A percentile compares a stretch with the other conserved stretches of the same genome.
phyloP scores from a whole-genome alignment of 2,329 filamentous ascomycete genomes.

The Fusarium bulbicola region DNA sequence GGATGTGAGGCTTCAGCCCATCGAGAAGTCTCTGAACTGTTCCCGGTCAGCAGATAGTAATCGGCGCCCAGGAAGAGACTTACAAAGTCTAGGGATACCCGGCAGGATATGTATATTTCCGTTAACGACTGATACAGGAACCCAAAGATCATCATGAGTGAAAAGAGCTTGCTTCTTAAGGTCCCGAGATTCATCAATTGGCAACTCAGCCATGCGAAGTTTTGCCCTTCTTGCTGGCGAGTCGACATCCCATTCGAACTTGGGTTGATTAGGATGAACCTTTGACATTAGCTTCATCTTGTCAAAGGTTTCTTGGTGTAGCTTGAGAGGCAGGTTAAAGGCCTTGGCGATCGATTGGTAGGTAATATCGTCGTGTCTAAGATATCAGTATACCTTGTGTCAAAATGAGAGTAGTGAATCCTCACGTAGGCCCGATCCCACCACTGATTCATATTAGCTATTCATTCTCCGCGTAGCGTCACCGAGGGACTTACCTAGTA shows the following conservation, averaged over 20 bases:
- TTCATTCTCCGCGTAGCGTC: background rate
- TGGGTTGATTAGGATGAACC: slow-evolving; percentile 74
- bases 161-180: slow-evolving; percentile 80
- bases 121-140: slow-evolving; percentile 88
- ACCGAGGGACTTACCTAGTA: slow-evolving; percentile 67
- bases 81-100: slow-evolving; percentile 84
- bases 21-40: slow-evolving; percentile 78
- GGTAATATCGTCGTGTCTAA: slow-evolving; percentile 95
- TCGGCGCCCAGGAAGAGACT: slow-evolving; percentile 38
- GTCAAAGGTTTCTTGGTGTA: slow-evolving; percentile 79
- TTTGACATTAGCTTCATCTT: slow-evolving; percentile 86
- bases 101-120: slow-evolving; percentile 94
- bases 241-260: slow-evolving; percentile 86
- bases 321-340: slow-evolving; percentile 77
- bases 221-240: slow-evolving; percentile 82
- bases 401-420: background rate
- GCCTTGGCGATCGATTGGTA: slow-evolving; percentile 94
- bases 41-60: slow-evolving; percentile 11
- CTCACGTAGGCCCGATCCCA: slow-evolving; percentile 92
- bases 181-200: slow-evolving; percentile 73
- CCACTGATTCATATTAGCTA: slow-evolving; percentile 62
- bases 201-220: slow-evolving; percentile 89
- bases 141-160: slow-evolving; percentile 84
- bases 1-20: slow-evolving; percentile 75
- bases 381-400: slow-evolving; percentile 25